phyloP scores from a whole-genome alignment of 2,329 filamentous ascomycete species.

The Fusarium chlamydosporum region DNA sequence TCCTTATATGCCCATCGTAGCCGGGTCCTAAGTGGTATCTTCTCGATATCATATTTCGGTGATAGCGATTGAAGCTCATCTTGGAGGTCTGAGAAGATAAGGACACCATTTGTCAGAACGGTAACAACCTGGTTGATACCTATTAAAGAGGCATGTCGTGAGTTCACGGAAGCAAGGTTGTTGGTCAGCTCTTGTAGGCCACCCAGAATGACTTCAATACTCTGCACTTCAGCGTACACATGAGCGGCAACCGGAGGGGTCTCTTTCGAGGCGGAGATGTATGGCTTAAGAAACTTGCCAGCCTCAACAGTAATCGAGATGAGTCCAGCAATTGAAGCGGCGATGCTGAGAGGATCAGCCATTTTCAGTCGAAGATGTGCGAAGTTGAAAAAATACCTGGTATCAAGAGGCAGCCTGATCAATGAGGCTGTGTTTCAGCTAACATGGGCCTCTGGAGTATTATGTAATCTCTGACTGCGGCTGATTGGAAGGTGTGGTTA shows the following conservation, averaged over 20 bases:
- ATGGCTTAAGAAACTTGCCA: slow-evolving; percentile 4
- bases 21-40: neutral
- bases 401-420: neutral
- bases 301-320: slow-evolving; percentile 1
- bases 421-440: neutral
- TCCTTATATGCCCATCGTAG: slow-evolving; percentile 21
- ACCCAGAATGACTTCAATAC: slow-evolving; percentile 15
- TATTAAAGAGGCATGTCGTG: neutral
- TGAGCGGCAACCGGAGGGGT: slow-evolving; percentile 25
- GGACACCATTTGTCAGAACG: slow-evolving; percentile 12
- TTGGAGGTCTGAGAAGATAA: slow-evolving; percentile 34
- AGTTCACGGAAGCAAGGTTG: rapidly evolving
- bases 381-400: neutral
- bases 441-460: too few relatives aligned
- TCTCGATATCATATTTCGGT: neutral
- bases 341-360: slow-evolving; percentile 25
- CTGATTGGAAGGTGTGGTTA: too few relatives aligned
- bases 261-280: slow-evolving; percentile 27
- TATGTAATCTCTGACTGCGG: too few relatives aligned
- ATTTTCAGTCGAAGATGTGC: neutral
- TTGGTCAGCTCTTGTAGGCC: slow-evolving; percentile 2
- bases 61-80: slow-evolving; percentile 7
- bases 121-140: slow-evolving; percentile 8
- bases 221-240: slow-evolving; percentile 31
- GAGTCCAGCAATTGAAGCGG: slow-evolving; percentile 24